phyloP scores from a whole-genome alignment of 2,329 filamentous ascomycete species.

The Zasmidium citrigriseum region DNA sequence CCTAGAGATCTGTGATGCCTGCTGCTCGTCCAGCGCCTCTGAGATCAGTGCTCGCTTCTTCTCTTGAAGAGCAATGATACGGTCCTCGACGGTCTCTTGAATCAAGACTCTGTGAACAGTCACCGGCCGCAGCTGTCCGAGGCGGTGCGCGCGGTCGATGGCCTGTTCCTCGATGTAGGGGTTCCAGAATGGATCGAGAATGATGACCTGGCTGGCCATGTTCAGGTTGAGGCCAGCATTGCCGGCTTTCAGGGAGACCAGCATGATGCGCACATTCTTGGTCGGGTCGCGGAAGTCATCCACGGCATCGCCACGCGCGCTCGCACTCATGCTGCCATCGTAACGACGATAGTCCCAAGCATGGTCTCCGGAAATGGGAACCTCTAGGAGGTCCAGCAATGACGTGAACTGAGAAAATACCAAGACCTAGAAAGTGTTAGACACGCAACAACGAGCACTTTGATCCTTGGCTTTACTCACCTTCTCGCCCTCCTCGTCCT shows the following conservation, averaged over 20 bases:
- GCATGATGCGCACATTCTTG: constrained; percentile 64
- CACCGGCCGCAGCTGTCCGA: constrained; percentile 75
- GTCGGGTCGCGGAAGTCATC: constrained; percentile 65
- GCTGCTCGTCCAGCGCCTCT: constrained; percentile 75
- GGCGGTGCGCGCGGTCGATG: constrained; percentile 84
- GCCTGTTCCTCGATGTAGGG: constrained; percentile 91
- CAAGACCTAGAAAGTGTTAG: too few relatives aligned
- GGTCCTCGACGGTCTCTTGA: constrained; percentile 78
- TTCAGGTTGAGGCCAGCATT: constrained; percentile 86
- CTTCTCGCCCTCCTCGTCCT: constrained; percentile 62
- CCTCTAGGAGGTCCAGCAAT: constrained; percentile 73
- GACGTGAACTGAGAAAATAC: constrained; percentile 83
- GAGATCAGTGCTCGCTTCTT: constrained; percentile 76
- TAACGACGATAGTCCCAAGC: constrained; percentile 67
- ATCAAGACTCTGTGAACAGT: constrained; percentile 79
- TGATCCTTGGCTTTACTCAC: too few relatives aligned
- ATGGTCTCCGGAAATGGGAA: constrained; percentile 65
- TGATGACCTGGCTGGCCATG: constrained; percentile 79
- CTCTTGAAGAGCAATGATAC: constrained; percentile 77
- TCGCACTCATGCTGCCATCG: constrained; percentile 72
- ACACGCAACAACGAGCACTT: too few relatives aligned
- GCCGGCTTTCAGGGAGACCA: constrained; percentile 77
- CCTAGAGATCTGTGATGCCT: constrained; percentile 65
- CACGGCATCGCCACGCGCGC: constrained; percentile 67
- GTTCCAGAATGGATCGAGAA: constrained; percentile 94